A percentile compares a stretch with the other conserved stretches of the same genome.
These are phyloP conservation scores for Puccinia triticina DNA, from an alignment of 1,284 basidiomycete species.

Conservation along the genomic window DNA sequence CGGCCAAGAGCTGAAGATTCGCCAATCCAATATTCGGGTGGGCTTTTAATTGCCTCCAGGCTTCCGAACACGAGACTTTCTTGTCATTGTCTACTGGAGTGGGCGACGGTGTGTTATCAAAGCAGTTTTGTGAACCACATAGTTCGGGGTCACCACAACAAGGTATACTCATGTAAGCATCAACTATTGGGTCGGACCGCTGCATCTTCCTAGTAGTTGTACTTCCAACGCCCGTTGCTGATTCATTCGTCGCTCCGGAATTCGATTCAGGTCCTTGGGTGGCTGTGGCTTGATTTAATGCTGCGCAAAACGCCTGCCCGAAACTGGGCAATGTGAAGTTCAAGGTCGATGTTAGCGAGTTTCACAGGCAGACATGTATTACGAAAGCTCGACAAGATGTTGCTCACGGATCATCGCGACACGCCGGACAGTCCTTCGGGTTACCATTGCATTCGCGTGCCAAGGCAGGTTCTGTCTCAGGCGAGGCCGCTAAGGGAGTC, in stretches of 20 bases:
- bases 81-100: conserved; percentile 40
- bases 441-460: conserved; percentile 46
- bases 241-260: not conserved
- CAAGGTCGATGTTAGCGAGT: not conserved
- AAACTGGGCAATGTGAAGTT: conserved; percentile 25
- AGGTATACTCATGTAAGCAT: conserved; percentile 55
- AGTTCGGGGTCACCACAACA: conserved; percentile 56
- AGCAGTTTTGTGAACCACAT: conserved; percentile 55
- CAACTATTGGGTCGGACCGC: conserved; percentile 46
- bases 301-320: conserved; percentile 49
- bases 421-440: conserved; percentile 48
- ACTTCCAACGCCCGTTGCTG: not conserved
- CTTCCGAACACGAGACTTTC: conserved; percentile 56
- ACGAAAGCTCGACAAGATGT: not conserved
- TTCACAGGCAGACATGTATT: not conserved
- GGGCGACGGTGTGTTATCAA: conserved; percentile 52
- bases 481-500: not conserved
- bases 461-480: conserved; percentile 17
- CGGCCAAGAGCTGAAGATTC: conserved; percentile 58
- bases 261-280: conserved; percentile 14
- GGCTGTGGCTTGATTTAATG: conserved; percentile 34
- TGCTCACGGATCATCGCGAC: conserved; percentile 46
- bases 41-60: conserved; percentile 55
- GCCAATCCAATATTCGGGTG: conserved; percentile 57
- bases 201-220: not conserved